Conservation (phyloP, 208 protist species). For the Leishmania mexicana region DNA sequence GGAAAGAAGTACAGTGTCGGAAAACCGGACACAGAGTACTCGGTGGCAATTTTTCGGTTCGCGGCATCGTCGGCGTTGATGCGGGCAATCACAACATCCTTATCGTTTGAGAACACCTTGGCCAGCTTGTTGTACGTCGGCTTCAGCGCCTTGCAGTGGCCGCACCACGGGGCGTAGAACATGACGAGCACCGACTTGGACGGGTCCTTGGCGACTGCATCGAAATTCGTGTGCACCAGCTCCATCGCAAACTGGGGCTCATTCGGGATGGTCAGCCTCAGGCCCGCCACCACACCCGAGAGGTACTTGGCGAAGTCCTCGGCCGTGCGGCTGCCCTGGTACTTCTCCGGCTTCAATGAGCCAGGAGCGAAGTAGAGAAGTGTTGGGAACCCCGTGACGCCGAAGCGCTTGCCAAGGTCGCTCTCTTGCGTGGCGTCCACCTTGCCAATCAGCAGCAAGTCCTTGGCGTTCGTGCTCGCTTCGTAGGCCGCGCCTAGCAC, state of each 20-base stretch:
- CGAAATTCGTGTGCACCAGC: slow-evolving; percentile 45
- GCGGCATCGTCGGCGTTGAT: slow-evolving; percentile 51
- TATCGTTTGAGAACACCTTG: slow-evolving; percentile 50
- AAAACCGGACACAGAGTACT: slow-evolving; percentile 54
- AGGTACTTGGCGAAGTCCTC: slow-evolving; percentile 53
- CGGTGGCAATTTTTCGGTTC: slow-evolving; percentile 25
- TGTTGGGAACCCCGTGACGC: slow-evolving; percentile 63
- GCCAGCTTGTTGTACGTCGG: slow-evolving; percentile 57
- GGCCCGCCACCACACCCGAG: slow-evolving; percentile 17
- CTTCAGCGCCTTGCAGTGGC: slow-evolving; percentile 91
- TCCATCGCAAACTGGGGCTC: slow-evolving; percentile 35
- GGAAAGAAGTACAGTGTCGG: slow-evolving; percentile 71
- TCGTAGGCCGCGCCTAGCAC: slow-evolving; percentile 35
- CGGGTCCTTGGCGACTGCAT: slow-evolving; percentile 38
- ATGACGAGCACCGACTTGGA: slow-evolving; percentile 65
- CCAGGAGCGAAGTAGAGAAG: slow-evolving; percentile 77
- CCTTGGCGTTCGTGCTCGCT: slow-evolving; percentile 23
- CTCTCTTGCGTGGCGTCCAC: slow-evolving; percentile 57
- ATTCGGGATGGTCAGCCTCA: slow-evolving; percentile 34
- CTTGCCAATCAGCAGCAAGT: slow-evolving; percentile 65
- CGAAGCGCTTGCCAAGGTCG: slow-evolving; percentile 44
- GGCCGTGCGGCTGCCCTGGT: slow-evolving; percentile 35
- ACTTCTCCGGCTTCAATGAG: slow-evolving; percentile 38
- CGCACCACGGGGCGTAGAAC: slow-evolving; percentile 83
- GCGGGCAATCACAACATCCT: slow-evolving; percentile 73